Conservation (phyloP, 805 yeast genomes). For the Cyberlindnera amylophila region DNA sequence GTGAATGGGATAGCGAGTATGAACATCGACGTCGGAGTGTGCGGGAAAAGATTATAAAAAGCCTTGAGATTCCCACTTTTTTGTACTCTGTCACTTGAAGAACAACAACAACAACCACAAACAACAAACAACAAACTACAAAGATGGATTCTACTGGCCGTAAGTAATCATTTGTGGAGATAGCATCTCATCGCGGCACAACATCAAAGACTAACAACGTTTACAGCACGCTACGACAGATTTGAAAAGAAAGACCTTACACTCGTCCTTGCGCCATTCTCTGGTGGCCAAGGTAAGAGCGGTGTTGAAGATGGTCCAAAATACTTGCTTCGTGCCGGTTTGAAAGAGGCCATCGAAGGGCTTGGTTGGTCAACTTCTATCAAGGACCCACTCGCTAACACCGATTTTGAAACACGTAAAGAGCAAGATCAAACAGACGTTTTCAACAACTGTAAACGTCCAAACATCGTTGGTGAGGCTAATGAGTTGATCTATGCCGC, state of each 20-base stretch:
- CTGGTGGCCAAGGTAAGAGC: constrained; percentile 91
- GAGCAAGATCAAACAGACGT: constrained; percentile 44
- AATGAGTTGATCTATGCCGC: constrained; percentile 59
- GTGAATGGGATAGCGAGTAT: constrained; percentile 29
- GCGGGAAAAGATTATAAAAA: constrained; percentile 7
- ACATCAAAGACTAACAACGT: not conserved
- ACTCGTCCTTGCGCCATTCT: constrained; percentile 86
- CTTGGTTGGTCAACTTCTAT: constrained; percentile 70
- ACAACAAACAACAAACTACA: not conserved
- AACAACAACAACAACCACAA: not conserved
- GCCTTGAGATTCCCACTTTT: constrained; percentile 1
- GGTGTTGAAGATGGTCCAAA: constrained; percentile 97
- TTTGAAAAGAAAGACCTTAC: constrained; percentile 53
- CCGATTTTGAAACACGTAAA: constrained; percentile 42
- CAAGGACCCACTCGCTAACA: constrained; percentile 49
- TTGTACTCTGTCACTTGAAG: not conserved
- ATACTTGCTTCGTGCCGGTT: constrained; percentile 68
- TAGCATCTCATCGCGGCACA: not conserved
- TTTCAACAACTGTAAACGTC: constrained; percentile 58
- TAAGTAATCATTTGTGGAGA: constrained; percentile 4
- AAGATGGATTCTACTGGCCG: constrained; percentile 7
- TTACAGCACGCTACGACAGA: constrained; percentile 43
- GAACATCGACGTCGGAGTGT: constrained; percentile 10
- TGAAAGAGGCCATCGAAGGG: constrained; percentile 53
- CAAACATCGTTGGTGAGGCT: constrained; percentile 73